Evolutionary conservation across 106 monocot species (phyloP).

Genomic region (Dioscorea alata): DNA sequence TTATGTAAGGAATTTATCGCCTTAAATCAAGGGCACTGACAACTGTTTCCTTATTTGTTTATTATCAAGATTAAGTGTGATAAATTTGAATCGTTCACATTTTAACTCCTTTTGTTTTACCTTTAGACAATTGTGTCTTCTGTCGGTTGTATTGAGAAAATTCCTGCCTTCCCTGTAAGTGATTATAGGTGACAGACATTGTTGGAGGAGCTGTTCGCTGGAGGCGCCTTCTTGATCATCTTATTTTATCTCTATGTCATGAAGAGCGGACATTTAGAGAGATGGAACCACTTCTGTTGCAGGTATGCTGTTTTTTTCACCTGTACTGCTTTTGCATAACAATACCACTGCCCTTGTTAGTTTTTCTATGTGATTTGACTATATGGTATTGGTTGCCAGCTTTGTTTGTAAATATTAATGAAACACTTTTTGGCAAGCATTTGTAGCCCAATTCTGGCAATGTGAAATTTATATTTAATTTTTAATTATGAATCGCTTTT

Average conservation of each 20-base stretch:
- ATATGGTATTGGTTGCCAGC: neutral
- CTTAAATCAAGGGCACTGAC: too few species aligned
- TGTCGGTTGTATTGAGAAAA: neutral
- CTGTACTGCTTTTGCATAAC: neutral
- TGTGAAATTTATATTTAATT: neutral
- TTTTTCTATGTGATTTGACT: neutral
- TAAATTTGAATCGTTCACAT: neutral
- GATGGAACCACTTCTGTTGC: constrained; percentile 97
- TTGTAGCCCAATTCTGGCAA: neutral
- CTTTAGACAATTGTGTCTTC: neutral
- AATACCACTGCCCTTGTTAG: neutral
- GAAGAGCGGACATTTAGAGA: constrained; percentile 63
- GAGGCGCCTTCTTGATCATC: constrained; percentile 92
- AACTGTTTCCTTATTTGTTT: neutral
- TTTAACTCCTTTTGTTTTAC: neutral
- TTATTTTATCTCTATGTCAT: constrained; percentile 73
- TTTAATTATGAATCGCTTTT: neutral
- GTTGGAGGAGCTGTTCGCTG: constrained; percentile 88
- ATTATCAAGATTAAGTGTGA: neutral
- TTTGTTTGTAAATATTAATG: too few species aligned
- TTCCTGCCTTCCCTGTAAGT: neutral
- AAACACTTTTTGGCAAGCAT: too few species aligned
- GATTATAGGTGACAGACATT: constrained; percentile 78
- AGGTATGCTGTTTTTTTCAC: constrained; percentile 32
- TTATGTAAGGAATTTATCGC: too few species aligned